A percentile compares a stretch with the other conserved stretches of the same genome.
Conservation (phyloP, 257 asterid genomes). For the Solanum chiquidenum region DNA sequence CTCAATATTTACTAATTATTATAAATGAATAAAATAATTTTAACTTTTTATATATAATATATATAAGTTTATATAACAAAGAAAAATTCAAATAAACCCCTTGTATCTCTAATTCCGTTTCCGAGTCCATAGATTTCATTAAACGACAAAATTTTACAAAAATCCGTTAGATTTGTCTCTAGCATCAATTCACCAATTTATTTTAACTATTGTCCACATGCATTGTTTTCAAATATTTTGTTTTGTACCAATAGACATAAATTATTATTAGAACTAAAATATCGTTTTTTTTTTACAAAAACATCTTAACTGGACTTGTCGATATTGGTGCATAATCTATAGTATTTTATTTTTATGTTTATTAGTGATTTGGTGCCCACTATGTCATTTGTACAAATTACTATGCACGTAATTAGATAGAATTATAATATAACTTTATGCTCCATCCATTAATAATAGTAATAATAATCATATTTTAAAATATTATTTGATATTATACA, state of each 20-base stretch:
- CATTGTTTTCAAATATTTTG: not conserved
- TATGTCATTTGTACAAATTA: not conserved
- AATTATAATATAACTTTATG: not conserved
- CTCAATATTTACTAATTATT: too few relatives aligned
- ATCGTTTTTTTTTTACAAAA: not conserved
- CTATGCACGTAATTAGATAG: not conserved
- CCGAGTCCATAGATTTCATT: not conserved
- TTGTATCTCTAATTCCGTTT: fast-evolving
- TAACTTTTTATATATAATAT: too few relatives aligned
- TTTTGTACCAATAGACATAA: not conserved
- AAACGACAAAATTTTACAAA: not conserved
- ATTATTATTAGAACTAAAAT: not conserved
- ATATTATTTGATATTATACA: not conserved
- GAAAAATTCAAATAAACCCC: fast-evolving
- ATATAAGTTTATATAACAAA: fast-evolving
- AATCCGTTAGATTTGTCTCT: not conserved
- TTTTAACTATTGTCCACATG: not conserved
- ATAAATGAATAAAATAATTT: too few relatives aligned
- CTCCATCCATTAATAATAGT: not conserved
- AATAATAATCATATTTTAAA: not conserved
- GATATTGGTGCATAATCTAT: not conserved
- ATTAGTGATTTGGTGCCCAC: not conserved
- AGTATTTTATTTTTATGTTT: not conserved
- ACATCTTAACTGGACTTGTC: not conserved
- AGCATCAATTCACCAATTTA: not conserved